Conservation (phyloP, 2,329 filamentous ascomycete genomes). For the Ceratocystis smalleyi region DNA sequence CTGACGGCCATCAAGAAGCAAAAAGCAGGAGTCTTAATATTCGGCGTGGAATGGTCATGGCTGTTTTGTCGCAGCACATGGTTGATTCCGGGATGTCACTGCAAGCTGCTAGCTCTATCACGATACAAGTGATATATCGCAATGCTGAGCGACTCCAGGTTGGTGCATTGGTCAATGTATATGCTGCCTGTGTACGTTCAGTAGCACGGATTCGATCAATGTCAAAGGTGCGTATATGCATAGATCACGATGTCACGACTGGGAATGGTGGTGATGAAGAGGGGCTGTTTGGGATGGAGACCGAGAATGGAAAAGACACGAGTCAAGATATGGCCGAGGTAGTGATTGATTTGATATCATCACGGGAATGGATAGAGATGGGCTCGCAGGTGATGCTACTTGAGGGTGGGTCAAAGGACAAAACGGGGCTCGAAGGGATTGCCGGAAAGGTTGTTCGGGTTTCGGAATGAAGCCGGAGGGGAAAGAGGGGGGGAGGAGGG, state of each 20-base stretch:
- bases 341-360: constrained; percentile 51
- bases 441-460: constrained; percentile 53
- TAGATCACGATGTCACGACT: constrained; percentile 7
- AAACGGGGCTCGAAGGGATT: constrained; percentile 53
- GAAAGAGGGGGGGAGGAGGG: neutral
- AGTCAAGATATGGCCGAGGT: constrained; percentile 32
- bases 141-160: constrained; percentile 48
- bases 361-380: constrained; percentile 57
- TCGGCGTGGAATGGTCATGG: constrained; percentile 72
- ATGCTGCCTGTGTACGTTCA: constrained; percentile 73
- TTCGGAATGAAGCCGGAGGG: constrained; percentile 29
- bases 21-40: constrained; percentile 28
- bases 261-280: neutral
- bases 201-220: constrained; percentile 57
- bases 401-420: constrained; percentile 53
- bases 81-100: constrained; percentile 40
- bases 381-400: constrained; percentile 56
- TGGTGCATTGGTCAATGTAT: constrained; percentile 62
- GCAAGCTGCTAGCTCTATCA: constrained; percentile 51
- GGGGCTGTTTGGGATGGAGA: constrained; percentile 14
- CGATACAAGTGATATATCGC: constrained; percentile 51
- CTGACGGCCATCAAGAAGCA: constrained; percentile 18
- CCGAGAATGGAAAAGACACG: constrained; percentile 19
- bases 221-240: constrained; percentile 19
- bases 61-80: constrained; percentile 45